Evolutionary conservation across 805 yeast genomes (phyloP), one percentile per base, ranked within the genome.

Genomic region (Kregervanrija pseudodelftensis): DNA sequence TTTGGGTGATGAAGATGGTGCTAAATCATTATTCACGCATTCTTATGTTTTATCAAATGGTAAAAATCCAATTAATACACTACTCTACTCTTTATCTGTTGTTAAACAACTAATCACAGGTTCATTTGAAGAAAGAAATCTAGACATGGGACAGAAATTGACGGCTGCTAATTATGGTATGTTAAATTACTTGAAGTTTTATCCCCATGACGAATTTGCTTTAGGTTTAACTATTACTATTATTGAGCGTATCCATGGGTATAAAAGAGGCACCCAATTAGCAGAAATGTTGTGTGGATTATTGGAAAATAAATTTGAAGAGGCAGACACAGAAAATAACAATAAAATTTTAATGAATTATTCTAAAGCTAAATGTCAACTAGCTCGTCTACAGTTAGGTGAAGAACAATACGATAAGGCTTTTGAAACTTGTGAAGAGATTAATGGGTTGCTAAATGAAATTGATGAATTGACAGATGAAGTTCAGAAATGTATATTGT

Each of bases 31-130:
- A 41, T 81, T 81, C 55, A 82, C 85, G 1, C 97, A 93, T 63
- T 85, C 96, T 0, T 85, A 75, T 53, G 73, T 80, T 11, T 65
- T 91, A 40, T 79, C 96, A 1, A 82, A 82, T 56, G 95, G 95
- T 1, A 69, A 73, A 37, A 77, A 82, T 37, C 78, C 83, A 17
- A 62, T 79, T 35, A 80, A 93, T 0, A 87, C 85, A 60, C 58
- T 87, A 39, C 68, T 88, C 28, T 86, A 83, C 61, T 95, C 91
- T 0, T 62, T 74, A 39, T 74, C 76, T 39, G 68, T 83, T 43
- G 61, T 81, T 37, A 58, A 68, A 54, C 70, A 72, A 49, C 61
- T 76, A 40, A 67, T 73, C 31, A 69, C 72, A 3, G 54, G 40
- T 14, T 48, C 45, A 2, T 31, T 62, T 4, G 74, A 76, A 61